These are phyloP conservation scores for Nephromyces sp. DNA, from an alignment of 169 alveolate species.

Conservation along the genomic window DNA sequence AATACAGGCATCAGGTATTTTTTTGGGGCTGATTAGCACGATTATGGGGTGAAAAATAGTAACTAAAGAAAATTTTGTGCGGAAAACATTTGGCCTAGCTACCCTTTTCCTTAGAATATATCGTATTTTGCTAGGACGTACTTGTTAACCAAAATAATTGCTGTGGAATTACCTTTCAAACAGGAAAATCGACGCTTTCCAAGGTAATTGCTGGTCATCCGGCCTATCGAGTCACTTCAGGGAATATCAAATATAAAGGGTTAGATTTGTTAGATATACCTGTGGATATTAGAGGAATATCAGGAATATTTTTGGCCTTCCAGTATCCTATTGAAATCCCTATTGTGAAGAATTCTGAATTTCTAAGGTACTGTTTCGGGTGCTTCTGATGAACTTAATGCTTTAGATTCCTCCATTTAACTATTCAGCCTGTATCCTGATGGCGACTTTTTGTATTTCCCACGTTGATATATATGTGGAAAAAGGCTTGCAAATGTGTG, in stretches of 20 bases:
- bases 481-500: no score
- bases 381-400: not conserved
- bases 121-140: not conserved
- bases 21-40: not conserved
- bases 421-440: not conserved
- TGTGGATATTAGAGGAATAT: slow-evolving; percentile 40
- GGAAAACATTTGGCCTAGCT: not conserved
- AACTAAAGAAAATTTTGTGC: not conserved
- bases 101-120: not conserved
- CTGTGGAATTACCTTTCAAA: not conserved
- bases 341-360: slow-evolving; percentile 42
- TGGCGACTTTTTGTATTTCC: no score
- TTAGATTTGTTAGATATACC: slow-evolving; percentile 28
- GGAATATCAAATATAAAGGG: slow-evolving; percentile 38
- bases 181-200: slow-evolving; percentile 49
- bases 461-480: no score
- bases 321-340: slow-evolving; percentile 54
- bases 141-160: not conserved
- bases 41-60: not conserved
- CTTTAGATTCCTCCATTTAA: not conserved
- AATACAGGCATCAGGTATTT: no score
- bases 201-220: slow-evolving; percentile 53
- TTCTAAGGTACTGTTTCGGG: slow-evolving; percentile 13
- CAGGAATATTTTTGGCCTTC: slow-evolving; percentile 50
- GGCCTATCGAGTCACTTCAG: slow-evolving; percentile 37